Evolutionary conservation across 441 rosid genomes (phyloP), one percentile per base, ranked within the genome.

Genomic region (Arabidopsis hybrid): DNA sequence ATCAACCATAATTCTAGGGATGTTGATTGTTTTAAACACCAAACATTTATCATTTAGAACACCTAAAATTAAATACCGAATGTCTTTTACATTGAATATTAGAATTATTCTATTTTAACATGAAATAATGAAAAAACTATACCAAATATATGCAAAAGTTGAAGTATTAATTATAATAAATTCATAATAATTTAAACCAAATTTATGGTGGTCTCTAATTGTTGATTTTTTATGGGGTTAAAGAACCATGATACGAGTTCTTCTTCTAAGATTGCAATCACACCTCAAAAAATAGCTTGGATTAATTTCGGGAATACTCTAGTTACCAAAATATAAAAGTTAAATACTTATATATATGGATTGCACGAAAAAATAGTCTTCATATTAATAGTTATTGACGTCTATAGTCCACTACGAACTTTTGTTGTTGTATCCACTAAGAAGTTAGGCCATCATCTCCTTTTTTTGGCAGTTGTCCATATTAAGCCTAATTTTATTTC

Each of bases 381-480:
- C 31, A 6, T 14, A 17, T 49, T 12, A 18, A 50, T 50, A 49
- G 13, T 35, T 17, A 66, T 38, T 18, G 70, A 65, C 69, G 35
- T 50, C 14, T n/a, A 39, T 53, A 67, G 32, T 53, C 72, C 72
- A 67, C 62, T 67, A 11, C 4, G 8, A n/a, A 0, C 0, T 14
- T 32, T 14, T 39, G 8, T 67, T 10, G 17, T 17, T 17, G 17
- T 7, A 11, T 55, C 53, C 72, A 67, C 52, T 53, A 53, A 67
- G 8, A 53, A 67, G 71, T 67, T 55, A 67, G 72, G 72, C 51
- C 42, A 53, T 55, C 7, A 7, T 67, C 52, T 39, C 39, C n/a
- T n/a, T 55, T 53, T 52, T 66, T 57, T 7, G 8, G 8, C 8
- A 55, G 14, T 29, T 40, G 52, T 58, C 61, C 63, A 57, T 57